phyloP scores from a whole-genome alignment of 805 yeast species.

The Lachancea fermentati region DNA sequence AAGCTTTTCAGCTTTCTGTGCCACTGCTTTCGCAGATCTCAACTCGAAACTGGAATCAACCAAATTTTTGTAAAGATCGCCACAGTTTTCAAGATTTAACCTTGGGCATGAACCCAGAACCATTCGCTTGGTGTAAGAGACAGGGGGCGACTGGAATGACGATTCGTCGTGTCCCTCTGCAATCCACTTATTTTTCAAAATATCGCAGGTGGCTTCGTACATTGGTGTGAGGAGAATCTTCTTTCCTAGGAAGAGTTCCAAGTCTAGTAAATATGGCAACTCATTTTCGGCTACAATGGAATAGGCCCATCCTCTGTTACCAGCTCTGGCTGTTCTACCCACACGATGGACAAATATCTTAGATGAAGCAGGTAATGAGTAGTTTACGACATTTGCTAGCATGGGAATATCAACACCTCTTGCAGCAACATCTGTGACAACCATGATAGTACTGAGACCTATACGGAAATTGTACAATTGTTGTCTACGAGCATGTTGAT shows the following conservation, averaged over 20 bases:
- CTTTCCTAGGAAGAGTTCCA: conserved; percentile 84
- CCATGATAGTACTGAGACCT: conserved; percentile 80
- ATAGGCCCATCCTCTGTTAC: conserved; percentile 96
- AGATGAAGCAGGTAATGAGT: conserved; percentile 78
- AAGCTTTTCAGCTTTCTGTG: conserved; percentile 81
- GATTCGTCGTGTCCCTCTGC: conserved; percentile 36
- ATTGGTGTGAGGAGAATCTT: conserved; percentile 66
- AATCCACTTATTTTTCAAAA: conserved; percentile 43
- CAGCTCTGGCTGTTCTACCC: conserved; percentile 98
- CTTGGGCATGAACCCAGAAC: conserved; percentile 84
- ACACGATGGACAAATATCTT: conserved; percentile 84
- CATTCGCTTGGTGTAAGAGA: conserved; percentile 67
- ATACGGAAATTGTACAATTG: conserved; percentile 80
- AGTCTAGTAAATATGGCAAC: conserved; percentile 81
- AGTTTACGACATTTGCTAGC: conserved; percentile 71
- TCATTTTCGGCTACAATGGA: conserved; percentile 81
- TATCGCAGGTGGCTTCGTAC: conserved; percentile 56
- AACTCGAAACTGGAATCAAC: conserved; percentile 64
- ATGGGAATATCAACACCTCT: conserved; percentile 92
- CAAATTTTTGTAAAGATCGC: conserved; percentile 64
- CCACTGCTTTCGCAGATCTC: conserved; percentile 56
- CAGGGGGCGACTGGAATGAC: conserved; percentile 44
- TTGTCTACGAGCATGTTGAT: conserved; percentile 88
- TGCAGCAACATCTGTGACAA: conserved; percentile 97
- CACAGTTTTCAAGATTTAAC: conserved; percentile 56